Conservation (phyloP, 768 basidiomycete species). For the Naganishia onofrii region DNA sequence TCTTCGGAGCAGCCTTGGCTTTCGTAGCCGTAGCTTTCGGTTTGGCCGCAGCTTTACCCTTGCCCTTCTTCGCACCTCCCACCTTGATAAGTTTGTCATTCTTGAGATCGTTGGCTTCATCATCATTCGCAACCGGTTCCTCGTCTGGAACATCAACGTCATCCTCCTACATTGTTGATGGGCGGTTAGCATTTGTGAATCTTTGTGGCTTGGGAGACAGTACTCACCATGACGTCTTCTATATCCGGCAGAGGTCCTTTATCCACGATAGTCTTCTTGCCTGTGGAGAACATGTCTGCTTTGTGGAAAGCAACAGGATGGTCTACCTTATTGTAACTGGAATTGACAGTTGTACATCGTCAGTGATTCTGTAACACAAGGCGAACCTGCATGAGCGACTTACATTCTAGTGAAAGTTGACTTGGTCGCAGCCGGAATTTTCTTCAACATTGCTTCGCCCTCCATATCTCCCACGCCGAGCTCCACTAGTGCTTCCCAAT, state of each 20-base stretch:
- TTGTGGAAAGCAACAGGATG: conserved; percentile 97
- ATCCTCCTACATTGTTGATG: conserved; percentile 53
- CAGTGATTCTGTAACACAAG: neutral
- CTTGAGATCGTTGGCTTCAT: conserved; percentile 50
- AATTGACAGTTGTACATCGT: neutral
- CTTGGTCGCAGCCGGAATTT: conserved; percentile 78
- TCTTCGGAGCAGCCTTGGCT: conserved; percentile 22
- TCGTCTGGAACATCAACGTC: conserved; percentile 54
- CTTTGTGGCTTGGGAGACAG: neutral
- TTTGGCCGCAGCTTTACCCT: conserved; percentile 46
- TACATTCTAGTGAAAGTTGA: conserved; percentile 79
- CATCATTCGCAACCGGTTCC: conserved; percentile 58
- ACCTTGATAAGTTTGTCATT: conserved; percentile 65
- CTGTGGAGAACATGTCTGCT: conserved; percentile 65
- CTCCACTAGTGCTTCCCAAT: conserved; percentile 95
- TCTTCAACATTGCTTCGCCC: conserved; percentile 74
- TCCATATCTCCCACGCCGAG: conserved; percentile 79
- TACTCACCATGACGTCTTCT: conserved; percentile 80
- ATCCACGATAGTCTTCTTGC: conserved; percentile 75
- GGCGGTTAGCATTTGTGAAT: conserved; percentile 25
- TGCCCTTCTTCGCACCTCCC: conserved; percentile 49
- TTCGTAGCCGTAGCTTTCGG: conserved; percentile 28
- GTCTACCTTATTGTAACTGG: conserved; percentile 79
- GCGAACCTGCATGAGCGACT: conserved; percentile 40
- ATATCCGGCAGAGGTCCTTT: conserved; percentile 75